Evolutionary conservation across 2,329 filamentous ascomycete species (phyloP), one percentile per base, ranked within the genome.

Genomic region (Alternaria conjuncta): DNA sequence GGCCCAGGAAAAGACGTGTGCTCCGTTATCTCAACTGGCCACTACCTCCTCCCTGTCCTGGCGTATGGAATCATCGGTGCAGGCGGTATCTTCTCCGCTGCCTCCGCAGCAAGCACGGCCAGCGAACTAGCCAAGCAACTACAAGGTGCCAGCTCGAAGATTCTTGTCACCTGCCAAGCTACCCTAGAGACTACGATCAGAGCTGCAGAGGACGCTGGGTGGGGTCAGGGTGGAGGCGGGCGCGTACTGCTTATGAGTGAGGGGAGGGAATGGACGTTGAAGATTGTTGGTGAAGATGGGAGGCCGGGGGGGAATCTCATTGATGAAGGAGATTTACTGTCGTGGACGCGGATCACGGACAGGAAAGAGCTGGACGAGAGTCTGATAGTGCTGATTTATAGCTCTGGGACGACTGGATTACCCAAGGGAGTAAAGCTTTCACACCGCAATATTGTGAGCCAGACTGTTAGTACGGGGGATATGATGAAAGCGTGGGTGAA

Each of bases 1-100:
- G 86, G 86, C 0, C 79, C 83, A 0, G 82, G 79, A 36, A 82
- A 82, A 55, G 75, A 79, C 66, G 84, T 89, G 5, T 85, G 89
- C 13, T 84, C 88, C 5, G 82, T 84, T 18, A 84, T 89, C 26
- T 87, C 85, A 1, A 84, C 84, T 0, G 88, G 88, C 2, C 85
- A 89, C 67, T 84, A 84, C 49, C 79, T 88, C 6, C 79, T 89
- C 0, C 83, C 86, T 0, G 80, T 84, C 12, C 67, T 87, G 2
- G 86, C 87, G 70, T 89, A 83, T 66, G 85, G 84, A 13, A 83
- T 88, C 56, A 81, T 90, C 49, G 87, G 86, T 4, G 86, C 87
- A 3, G 87, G 85, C 1, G 88, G 87, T 18, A 83, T 90, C 25
- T 89, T 87, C 68, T 86, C 86, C 7, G 84, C 86, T 6, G 86